A percentile compares a stretch with the other conserved stretches of the same genome.
Conservation (phyloP, 768 basidiomycete genomes). For the Agaricus sinodeliciosus region DNA sequence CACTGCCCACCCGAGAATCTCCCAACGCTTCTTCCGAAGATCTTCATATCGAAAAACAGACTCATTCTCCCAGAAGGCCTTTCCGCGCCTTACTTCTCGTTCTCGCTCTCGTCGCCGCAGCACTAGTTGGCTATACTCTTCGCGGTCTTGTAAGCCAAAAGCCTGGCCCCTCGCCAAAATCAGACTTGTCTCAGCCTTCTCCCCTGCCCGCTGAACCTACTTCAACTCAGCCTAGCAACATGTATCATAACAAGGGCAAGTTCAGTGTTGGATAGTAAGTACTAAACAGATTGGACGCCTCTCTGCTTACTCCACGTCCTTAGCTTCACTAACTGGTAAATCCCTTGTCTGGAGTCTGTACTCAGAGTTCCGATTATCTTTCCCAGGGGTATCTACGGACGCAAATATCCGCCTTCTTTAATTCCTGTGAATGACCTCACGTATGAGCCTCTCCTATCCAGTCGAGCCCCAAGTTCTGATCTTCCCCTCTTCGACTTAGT, state of each 20-base stretch:
- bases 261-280: slow-evolving; percentile 80
- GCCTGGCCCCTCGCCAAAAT: too few species aligned
- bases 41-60: neutral
- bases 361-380: neutral
- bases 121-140: slow-evolving; percentile 28
- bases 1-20: slow-evolving; percentile 15
- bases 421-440: slow-evolving; percentile 86
- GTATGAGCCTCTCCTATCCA: slow-evolving; percentile 33
- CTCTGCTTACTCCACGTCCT: slow-evolving; percentile 10
- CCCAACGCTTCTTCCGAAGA: slow-evolving; percentile 19
- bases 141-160: too few species aligned
- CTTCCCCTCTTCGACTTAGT: slow-evolving; percentile 25
- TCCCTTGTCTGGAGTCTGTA: neutral
- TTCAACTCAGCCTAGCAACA: slow-evolving; percentile 1
- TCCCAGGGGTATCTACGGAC: slow-evolving; percentile 86
- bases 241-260: slow-evolving; percentile 45
- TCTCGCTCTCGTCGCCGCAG: slow-evolving; percentile 27
- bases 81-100: slow-evolving; percentile 23
- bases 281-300: neutral
- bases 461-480: slow-evolving; percentile 9
- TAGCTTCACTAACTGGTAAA: slow-evolving; percentile 76
- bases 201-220: neutral
- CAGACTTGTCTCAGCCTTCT: too few species aligned
- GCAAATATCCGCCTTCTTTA: slow-evolving; percentile 81
- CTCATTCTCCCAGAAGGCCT: slow-evolving; percentile 15